phyloP scores from a whole-genome alignment of 139 green algal genomes.

The Closterium sp. region DNA sequence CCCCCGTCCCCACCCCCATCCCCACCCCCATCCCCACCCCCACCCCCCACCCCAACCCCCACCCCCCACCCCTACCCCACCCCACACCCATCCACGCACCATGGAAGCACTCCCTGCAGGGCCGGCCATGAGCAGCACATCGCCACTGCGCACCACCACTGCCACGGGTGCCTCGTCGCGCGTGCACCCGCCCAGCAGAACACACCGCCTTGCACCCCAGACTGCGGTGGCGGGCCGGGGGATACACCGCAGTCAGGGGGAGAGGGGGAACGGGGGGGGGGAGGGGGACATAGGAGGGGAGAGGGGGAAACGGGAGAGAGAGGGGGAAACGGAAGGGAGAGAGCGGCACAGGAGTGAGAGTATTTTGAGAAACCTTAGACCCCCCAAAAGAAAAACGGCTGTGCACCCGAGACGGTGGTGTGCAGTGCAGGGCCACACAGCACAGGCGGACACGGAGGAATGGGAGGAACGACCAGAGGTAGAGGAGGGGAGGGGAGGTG shows the following conservation, averaged over 20 bases:
- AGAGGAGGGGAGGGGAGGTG: background rate
- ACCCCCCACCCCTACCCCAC: too few species aligned
- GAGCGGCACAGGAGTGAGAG: background rate
- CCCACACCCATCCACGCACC: conserved; percentile 2
- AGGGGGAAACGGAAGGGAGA: background rate
- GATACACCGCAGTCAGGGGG: too few species aligned
- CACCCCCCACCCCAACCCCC: too few species aligned
- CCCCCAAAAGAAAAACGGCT: too few species aligned
- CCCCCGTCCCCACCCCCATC: too few species aligned
- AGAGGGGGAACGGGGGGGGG: background rate
- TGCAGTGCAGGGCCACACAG: too few species aligned
- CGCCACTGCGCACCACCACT: conserved; percentile 76
- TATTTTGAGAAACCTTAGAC: too few species aligned
- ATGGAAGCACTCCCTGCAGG: conserved; percentile 73
- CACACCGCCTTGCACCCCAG: conserved; percentile 81
- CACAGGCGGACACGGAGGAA: too few species aligned
- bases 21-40: too few species aligned
- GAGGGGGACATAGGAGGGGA: too few species aligned
- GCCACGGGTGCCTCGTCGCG: conserved; percentile 62
- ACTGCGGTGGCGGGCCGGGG: conserved; percentile 3
- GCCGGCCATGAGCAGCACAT: conserved; percentile 74
- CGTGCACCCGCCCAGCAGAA: conserved; percentile 75
- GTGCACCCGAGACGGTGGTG: too few species aligned
- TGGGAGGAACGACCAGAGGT: too few species aligned
- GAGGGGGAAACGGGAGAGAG: background rate